Base-by-base conservation (phyloP, 2,329 filamentous ascomycete species). In the Hypoxylon sp. region DNA sequence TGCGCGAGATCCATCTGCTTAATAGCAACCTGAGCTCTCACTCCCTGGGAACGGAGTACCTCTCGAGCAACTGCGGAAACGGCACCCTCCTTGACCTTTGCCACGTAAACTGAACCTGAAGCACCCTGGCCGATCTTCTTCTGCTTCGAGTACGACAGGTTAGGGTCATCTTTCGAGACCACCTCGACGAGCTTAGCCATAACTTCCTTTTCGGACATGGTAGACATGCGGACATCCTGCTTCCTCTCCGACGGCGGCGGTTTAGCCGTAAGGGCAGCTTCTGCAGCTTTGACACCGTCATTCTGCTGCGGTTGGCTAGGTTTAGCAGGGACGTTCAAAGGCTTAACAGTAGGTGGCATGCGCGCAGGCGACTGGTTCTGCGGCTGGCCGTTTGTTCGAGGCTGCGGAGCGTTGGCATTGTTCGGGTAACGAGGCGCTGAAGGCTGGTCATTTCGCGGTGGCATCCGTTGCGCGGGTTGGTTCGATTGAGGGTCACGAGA, bases 1-100 rank as follows among this genome's bases (percentile, higher is more conserved):
- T 96, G 95, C 47, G 94, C 92, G 53, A 99, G 85, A 78, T 99
- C 95, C 95, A 99, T 99, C 79, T 99, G 95, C 80, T 99, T 99
- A 74, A 99, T 99, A 37, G 95, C 95, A 61, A 99, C 95, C 73
- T 97, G 92, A 46, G 91, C 91, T 63, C 91, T 87, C 47, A 85
- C 82, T 10, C 92, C 93, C 71, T 96, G 89, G 65, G 88, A 86
- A 37, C 90, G 87, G 60, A 96, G 83, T 29, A 97, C 79, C 48
- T 92, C 87, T 59, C 88, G 86, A 18, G 94, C 94, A 65, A 91
- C 85, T 13, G 82, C 76, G n/a, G 92, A 96, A n/a, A 87, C 83
- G 2, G 94, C 91, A 54, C 84, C 88, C 71, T 97, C 91, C 75
- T 95, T 95, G 62, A 99, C 91, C 72, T 96, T 95, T 63, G 95